Conservation (phyloP, 1,139 yeast species). For the Candida mesenterica region DNA sequence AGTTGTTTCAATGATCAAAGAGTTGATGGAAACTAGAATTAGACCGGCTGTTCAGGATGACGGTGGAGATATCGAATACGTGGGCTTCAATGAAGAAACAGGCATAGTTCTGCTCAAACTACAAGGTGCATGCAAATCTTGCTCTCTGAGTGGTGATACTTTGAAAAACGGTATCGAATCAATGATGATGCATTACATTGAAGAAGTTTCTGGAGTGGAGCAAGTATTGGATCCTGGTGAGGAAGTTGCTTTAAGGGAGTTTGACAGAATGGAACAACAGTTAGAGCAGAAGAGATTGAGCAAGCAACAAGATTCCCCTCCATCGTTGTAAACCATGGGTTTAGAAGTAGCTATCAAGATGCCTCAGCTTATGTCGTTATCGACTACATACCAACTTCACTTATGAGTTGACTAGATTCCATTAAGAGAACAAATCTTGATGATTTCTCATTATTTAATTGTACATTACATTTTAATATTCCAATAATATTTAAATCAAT, state of each 20-base stretch:
- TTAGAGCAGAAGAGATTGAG: slow-evolving; percentile 19
- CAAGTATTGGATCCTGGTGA: slow-evolving; percentile 56
- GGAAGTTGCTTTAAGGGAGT: slow-evolving; percentile 60
- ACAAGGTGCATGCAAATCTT: slow-evolving; percentile 81
- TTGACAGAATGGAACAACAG: slow-evolving; percentile 61
- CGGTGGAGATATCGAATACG: slow-evolving; percentile 77
- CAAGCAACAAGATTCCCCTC: slow-evolving; percentile 19
- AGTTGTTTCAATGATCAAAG: slow-evolving; percentile 56
- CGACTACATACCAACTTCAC: too few species aligned
- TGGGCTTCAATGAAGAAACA: slow-evolving; percentile 63
- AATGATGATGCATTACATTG: slow-evolving; percentile 82
- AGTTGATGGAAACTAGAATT: slow-evolving; percentile 58
- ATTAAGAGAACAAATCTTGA: too few species aligned
- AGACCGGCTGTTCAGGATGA: slow-evolving; percentile 74
- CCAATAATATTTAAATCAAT: too few species aligned
- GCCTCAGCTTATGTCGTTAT: too few species aligned
- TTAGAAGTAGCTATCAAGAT: slow-evolving; percentile 1
- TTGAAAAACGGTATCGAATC: slow-evolving; percentile 78
- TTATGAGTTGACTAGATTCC: too few species aligned
- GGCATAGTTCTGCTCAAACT: slow-evolving; percentile 74
- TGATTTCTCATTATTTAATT: too few species aligned
- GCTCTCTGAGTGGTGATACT: slow-evolving; percentile 75
- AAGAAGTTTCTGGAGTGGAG: slow-evolving; percentile 74
- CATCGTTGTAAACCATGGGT: slow-evolving; percentile 25
- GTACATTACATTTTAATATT: too few species aligned